Evolutionary conservation across 768 basidiomycete species (phyloP).

Genomic region (Termitomyces titanicus): DNA sequence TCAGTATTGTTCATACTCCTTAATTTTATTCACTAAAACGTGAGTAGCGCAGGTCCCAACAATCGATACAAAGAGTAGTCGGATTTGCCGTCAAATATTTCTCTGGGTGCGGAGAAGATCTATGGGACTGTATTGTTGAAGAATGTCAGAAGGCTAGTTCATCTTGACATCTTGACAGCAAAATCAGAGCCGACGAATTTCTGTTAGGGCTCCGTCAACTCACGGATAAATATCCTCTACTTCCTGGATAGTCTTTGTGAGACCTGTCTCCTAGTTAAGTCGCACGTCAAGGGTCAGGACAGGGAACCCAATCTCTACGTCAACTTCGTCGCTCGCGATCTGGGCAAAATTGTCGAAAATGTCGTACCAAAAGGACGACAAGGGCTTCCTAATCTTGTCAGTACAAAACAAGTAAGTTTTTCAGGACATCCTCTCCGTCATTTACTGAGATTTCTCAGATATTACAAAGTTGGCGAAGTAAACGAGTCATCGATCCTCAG

Average conservation of each 20-base stretch:
- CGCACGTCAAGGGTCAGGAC: constrained; percentile 42
- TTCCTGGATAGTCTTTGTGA: constrained; percentile 88
- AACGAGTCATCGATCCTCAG: constrained; percentile 78
- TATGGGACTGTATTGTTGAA: constrained; percentile 92
- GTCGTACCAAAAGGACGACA: constrained; percentile 90
- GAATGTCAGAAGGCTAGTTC: constrained; percentile 78
- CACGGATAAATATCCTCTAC: constrained; percentile 91
- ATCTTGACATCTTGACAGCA: neutral
- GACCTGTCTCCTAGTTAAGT: constrained; percentile 64
- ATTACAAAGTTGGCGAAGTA: constrained; percentile 86
- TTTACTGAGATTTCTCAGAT: constrained; percentile 45
- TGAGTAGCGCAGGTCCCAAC: constrained; percentile 60
- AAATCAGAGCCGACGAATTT: neutral
- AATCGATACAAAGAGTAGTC: constrained; percentile 87
- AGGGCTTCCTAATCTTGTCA: constrained; percentile 83
- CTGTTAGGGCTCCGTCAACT: constrained; percentile 81
- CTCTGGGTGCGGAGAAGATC: constrained; percentile 80
- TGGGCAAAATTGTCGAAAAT: constrained; percentile 71
- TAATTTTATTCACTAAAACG: constrained; percentile 17
- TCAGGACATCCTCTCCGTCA: neutral
- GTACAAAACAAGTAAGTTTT: constrained; percentile 73
- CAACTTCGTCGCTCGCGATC: constrained; percentile 73
- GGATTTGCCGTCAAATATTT: constrained; percentile 83
- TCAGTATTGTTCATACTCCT: constrained; percentile 28
- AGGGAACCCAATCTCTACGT: constrained; percentile 62